Evolutionary conservation across 2,329 filamentous ascomycete genomes (phyloP).

Genomic region (Phaeoacremonium minimum): DNA sequence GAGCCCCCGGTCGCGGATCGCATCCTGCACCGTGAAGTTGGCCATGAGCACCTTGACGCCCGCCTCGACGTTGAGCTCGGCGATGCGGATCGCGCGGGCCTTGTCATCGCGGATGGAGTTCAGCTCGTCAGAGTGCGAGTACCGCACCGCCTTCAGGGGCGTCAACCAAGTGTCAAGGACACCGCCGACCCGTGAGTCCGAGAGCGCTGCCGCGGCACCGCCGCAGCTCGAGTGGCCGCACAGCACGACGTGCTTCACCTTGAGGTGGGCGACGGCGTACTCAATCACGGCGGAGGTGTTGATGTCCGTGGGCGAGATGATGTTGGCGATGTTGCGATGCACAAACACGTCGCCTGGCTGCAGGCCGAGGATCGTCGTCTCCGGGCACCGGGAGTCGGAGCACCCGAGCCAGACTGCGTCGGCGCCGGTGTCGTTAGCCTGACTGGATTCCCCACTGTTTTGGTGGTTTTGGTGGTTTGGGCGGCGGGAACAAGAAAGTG

Average conservation of each 20-base stretch:
- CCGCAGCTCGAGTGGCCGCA: slow-evolving; percentile 67
- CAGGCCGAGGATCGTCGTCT: slow-evolving; percentile 74
- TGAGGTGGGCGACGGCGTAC: slow-evolving; percentile 69
- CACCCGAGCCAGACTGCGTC: slow-evolving; percentile 75
- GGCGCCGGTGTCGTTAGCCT: neutral
- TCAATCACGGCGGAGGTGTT: slow-evolving; percentile 73
- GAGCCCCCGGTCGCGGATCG: slow-evolving; percentile 65
- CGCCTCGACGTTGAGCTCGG: slow-evolving; percentile 71
- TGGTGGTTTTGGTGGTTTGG: neutral
- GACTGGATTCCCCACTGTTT: neutral
- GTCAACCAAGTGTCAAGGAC: slow-evolving; percentile 53
- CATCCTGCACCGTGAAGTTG: slow-evolving; percentile 66
- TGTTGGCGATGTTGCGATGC: slow-evolving; percentile 88
- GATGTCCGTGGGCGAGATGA: slow-evolving; percentile 71
- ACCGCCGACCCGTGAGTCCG: slow-evolving; percentile 41
- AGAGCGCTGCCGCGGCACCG: slow-evolving; percentile 57
- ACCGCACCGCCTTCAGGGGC: slow-evolving; percentile 40
- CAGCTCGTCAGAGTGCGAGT: slow-evolving; percentile 50
- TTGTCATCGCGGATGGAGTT: slow-evolving; percentile 46
- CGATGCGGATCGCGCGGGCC: slow-evolving; percentile 56
- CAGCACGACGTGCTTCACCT: slow-evolving; percentile 66
- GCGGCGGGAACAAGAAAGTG: neutral
- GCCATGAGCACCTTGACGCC: slow-evolving; percentile 64
- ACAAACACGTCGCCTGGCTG: slow-evolving; percentile 83
- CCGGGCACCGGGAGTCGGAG: slow-evolving; percentile 79